phyloP scores from a whole-genome alignment of 768 basidiomycete genomes.

The Termitomyces heimii region DNA sequence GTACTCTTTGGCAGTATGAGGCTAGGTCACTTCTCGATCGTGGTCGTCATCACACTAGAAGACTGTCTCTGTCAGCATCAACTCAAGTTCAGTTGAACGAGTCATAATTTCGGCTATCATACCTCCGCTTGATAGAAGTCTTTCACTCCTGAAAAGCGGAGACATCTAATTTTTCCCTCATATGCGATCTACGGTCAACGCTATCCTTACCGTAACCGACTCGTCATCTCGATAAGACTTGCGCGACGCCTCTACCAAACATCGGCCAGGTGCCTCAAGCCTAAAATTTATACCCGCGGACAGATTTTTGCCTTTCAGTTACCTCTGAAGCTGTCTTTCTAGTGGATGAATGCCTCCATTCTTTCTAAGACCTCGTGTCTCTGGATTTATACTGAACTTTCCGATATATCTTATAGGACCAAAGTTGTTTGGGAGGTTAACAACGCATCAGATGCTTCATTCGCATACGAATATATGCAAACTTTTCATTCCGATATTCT shows the following conservation, averaged over 20 bases:
- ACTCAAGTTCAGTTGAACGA: neutral
- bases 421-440: slow-evolving; percentile 53
- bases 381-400: slow-evolving; percentile 19
- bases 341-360: slow-evolving; percentile 62
- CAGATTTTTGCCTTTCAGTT: slow-evolving; percentile 50
- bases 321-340: slow-evolving; percentile 37
- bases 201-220: slow-evolving; percentile 29
- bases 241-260: slow-evolving; percentile 37
- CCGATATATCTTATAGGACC: slow-evolving; percentile 49
- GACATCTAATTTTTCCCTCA: slow-evolving; percentile 46
- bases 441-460: slow-evolving; percentile 34
- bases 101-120: slow-evolving; percentile 35
- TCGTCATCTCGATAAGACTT: slow-evolving; percentile 31
- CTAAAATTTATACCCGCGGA: slow-evolving; percentile 26
- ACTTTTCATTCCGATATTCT: neutral
- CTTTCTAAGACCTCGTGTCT: slow-evolving; percentile 35
- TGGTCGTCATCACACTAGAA: slow-evolving; percentile 46
- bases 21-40: slow-evolving; percentile 54
- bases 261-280: slow-evolving; percentile 39
- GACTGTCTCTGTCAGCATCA: slow-evolving; percentile 43
- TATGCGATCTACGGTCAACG: slow-evolving; percentile 37
- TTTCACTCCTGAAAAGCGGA: slow-evolving; percentile 18
- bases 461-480: slow-evolving; percentile 42
- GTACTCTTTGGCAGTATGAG: slow-evolving; percentile 47
- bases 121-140: slow-evolving; percentile 16